Evolutionary conservation across 169 alveolate genomes (phyloP), one percentile per base, ranked within the genome.

Genomic region (Besnoitia besnoiti): DNA sequence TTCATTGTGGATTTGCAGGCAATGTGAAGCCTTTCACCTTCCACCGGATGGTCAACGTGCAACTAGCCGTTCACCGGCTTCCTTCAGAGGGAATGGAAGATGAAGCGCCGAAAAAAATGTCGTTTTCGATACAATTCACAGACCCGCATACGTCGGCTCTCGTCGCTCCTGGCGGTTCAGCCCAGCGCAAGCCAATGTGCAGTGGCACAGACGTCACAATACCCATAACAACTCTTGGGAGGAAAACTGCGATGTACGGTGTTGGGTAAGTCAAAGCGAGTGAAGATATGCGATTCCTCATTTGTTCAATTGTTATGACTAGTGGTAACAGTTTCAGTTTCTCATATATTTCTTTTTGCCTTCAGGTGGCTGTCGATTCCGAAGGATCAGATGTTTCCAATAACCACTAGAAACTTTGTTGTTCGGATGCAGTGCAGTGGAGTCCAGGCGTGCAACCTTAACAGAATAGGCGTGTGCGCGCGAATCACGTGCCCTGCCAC

Each of bases 361-460:
- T 73, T 73, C 87, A 77, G 87, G 87, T 77, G 87, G 87, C 40
- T 77, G 50, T 35, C 87, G n/a, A 35, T 77, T 37, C 87, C 59
- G 27, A 7, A 77, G 8, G 87, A 77, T 30, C 33, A n/a, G 40
- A 44, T 59, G 0, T 19, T 30, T 35, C 35, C 87, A 40, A 14
- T 77, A 30, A 40, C 87, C 12, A 0, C 87, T 0, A 77, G 27
- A 5, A 77, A 77, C 40, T 39, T 77, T 30, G 87, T 39, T 8
- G n/a, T 77, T 30, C 33, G 87, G 59, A 44, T 77, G 87, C 87
- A 77, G 87, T 77, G 87, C 59, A 77, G 50, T 40, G 87, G 87
- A 24, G 59, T 42, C 0, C n/a, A 77, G 40, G 14, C 87, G n/a
- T 77, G 87, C 87, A 77, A 77, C 24, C 14, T 77, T 33, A 77